Conservation (phyloP, 768 basidiomycete genomes). For the Candolleomyces eurysporus region DNA sequence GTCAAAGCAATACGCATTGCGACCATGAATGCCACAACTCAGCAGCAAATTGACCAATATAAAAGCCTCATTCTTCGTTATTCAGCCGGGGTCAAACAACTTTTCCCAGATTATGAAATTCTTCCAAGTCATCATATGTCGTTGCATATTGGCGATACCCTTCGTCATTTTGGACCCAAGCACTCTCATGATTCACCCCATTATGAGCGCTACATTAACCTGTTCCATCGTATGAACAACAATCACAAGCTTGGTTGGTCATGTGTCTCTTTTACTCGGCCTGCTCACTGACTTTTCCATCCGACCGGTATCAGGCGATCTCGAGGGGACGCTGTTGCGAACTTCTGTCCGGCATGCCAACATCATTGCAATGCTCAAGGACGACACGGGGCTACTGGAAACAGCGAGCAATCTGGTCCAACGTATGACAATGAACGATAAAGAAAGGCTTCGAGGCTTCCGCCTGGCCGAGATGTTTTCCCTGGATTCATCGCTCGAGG, state of each 20-base stretch:
- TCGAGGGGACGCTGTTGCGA: neutral
- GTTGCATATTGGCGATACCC: slow-evolving; percentile 19
- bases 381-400: neutral
- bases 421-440: neutral
- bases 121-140: slow-evolving; percentile 21
- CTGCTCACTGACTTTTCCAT: neutral
- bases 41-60: slow-evolving; percentile 18
- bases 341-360: neutral
- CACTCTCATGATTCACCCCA: slow-evolving; percentile 24
- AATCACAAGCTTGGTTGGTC: slow-evolving; percentile 19
- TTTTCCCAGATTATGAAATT: slow-evolving; percentile 17
- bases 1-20: slow-evolving; percentile 21
- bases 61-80: slow-evolving; percentile 19
- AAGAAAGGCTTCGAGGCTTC: neutral
- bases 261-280: neutral
- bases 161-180: slow-evolving; percentile 20
- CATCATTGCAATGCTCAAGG: neutral
- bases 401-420: neutral
- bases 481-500: neutral
- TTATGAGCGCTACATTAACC: slow-evolving; percentile 28
- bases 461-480: neutral
- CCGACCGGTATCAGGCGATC: neutral
- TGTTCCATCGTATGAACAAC: slow-evolving; percentile 20
- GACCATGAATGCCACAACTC: slow-evolving; percentile 18
- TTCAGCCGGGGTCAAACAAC: slow-evolving; percentile 3